Conservation (phyloP, 2,329 filamentous ascomycete species). For the Verticillium zaregamsianum region DNA sequence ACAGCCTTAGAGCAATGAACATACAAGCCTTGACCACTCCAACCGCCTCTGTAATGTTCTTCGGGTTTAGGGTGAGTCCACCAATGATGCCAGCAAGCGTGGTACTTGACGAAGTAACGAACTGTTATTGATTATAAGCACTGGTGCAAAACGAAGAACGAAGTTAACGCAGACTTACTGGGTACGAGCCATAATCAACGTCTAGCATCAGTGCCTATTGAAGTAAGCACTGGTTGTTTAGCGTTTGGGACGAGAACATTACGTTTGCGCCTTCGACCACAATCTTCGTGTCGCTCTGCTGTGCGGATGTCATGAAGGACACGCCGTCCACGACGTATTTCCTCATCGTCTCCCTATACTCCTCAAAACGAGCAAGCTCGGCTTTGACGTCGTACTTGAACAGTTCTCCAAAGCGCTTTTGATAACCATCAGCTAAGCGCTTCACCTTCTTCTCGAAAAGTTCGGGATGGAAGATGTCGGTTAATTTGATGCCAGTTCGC, state of each 20-base stretch:
- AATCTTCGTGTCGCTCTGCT: conserved; percentile 54
- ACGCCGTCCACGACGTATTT: conserved; percentile 51
- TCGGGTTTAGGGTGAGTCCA: conserved; percentile 54
- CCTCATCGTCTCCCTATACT: conserved; percentile 39
- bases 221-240: conserved; percentile 41
- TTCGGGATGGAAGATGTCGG: conserved; percentile 63
- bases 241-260: conserved; percentile 4
- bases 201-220: conserved; percentile 59
- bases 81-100: conserved; percentile 13
- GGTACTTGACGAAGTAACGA: conserved; percentile 56
- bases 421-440: conserved; percentile 55
- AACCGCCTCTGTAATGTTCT: conserved; percentile 54
- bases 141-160: conserved; percentile 6
- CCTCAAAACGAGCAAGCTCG: conserved; percentile 50
- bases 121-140: conserved; percentile 16
- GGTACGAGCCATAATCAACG: conserved; percentile 45
- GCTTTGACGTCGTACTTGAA: conserved; percentile 64
- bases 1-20: conserved; percentile 16
- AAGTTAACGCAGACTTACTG: conserved; percentile 18
- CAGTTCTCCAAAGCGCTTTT: conserved; percentile 65
- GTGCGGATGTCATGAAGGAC: conserved; percentile 57
- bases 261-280: conserved; percentile 64
- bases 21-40: conserved; percentile 65
- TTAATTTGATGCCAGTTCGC: conserved; percentile 61
- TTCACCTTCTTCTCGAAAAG: conserved; percentile 64